phyloP scores from a whole-genome alignment of 495 filamentous ascomycete genomes.

The Hypomontagnella submonticulosa region DNA sequence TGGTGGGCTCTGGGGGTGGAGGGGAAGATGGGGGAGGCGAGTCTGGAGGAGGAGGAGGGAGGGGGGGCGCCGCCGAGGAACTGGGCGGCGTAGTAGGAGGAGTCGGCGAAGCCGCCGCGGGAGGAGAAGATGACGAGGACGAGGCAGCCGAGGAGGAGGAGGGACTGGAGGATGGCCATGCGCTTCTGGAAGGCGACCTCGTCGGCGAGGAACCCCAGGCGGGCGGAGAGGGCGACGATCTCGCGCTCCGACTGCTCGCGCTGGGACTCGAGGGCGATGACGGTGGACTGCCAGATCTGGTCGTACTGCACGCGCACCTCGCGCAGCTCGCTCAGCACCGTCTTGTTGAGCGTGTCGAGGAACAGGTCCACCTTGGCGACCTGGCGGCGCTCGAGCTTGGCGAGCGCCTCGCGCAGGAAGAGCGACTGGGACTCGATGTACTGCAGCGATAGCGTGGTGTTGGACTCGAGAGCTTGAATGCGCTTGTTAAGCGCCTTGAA shows the following conservation, averaged over 20 bases:
- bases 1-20: constrained; percentile 35
- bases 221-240: constrained; percentile 79
- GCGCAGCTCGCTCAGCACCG: constrained; percentile 85
- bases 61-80: constrained; percentile 26
- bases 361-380: constrained; percentile 83
- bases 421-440: constrained; percentile 97
- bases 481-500: constrained; percentile 97
- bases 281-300: constrained; percentile 93
- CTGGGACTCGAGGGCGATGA: constrained; percentile 89
- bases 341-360: constrained; percentile 83
- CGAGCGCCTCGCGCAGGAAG: constrained; percentile 89
- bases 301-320: constrained; percentile 89
- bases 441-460: constrained; percentile 90
- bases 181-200: constrained; percentile 96
- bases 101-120: constrained; percentile 53
- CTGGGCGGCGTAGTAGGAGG: constrained; percentile 45
- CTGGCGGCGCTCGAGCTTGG: constrained; percentile 89
- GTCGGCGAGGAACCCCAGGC: constrained; percentile 87
- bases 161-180: constrained; percentile 87
- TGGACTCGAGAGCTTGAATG: constrained; percentile 87
- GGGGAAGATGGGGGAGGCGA: constrained; percentile 40
- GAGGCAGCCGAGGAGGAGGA: constrained; percentile 88
- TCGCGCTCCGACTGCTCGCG: constrained; percentile 83
- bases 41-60: constrained; percentile 14
- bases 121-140: constrained; percentile 83